These are phyloP conservation scores for Orbilia brochopaga DNA, from an alignment of 2,329 filamentous ascomycete genomes.

Conservation along the genomic window DNA sequence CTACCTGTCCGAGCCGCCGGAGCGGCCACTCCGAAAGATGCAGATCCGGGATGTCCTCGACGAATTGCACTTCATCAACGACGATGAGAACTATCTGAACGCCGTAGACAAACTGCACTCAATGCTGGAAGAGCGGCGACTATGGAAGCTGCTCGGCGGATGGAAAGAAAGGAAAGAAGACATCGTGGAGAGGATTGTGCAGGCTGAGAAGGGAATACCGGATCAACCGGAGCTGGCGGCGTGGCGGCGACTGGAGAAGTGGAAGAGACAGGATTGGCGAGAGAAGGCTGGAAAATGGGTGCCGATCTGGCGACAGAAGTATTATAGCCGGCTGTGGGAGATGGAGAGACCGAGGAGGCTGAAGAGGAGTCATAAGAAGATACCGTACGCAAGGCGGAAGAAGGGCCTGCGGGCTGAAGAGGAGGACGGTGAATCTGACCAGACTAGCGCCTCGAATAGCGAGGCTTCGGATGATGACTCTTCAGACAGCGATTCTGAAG, in stretches of 20 bases:
- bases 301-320: constrained; percentile 41
- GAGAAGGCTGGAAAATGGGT: constrained; percentile 14
- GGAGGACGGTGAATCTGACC: not conserved
- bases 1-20: constrained; percentile 17
- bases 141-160: constrained; percentile 44
- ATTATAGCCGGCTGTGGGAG: constrained; percentile 31
- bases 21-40: constrained; percentile 2
- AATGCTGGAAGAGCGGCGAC: constrained; percentile 27
- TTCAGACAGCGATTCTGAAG: not conserved
- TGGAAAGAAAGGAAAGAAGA: constrained; percentile 21
- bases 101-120: constrained; percentile 34
- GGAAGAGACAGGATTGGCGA: constrained; percentile 43
- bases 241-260: constrained; percentile 34
- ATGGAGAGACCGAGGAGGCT: constrained; percentile 28
- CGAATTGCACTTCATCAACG: constrained; percentile 39
- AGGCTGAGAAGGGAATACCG: constrained; percentile 18
- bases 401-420: not conserved
- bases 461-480: not conserved
- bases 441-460: not conserved
- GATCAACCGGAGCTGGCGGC: constrained; percentile 20
- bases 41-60: constrained; percentile 31
- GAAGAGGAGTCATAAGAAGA: not conserved
- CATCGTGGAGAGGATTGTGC: constrained; percentile 13
- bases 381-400: not conserved
- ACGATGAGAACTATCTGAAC: constrained; percentile 43